A percentile compares a stretch with the other conserved stretches of the same genome.
phyloP scores from a whole-genome alignment of 257 asterid genomes.

The Pogostemon cablin region DNA sequence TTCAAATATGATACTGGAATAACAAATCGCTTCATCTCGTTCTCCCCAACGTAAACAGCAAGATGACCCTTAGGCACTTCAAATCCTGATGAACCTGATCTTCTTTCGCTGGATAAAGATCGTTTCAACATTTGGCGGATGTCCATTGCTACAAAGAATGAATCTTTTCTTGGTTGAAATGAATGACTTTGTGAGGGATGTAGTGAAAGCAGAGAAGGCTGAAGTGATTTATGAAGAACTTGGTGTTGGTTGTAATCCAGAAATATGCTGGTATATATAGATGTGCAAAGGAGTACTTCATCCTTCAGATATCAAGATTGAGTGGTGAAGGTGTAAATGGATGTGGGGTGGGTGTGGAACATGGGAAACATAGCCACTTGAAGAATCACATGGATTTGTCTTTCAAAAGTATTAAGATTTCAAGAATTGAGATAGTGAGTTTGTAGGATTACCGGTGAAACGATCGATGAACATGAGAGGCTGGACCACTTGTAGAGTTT shows the following conservation, averaged over 20 bases:
- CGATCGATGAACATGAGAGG: too few species aligned
- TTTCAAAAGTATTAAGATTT: constrained; percentile 9
- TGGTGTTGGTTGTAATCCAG: background rate
- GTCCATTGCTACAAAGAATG: background rate
- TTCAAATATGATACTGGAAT: too few species aligned
- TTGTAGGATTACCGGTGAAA: too few species aligned
- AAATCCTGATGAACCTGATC: too few species aligned
- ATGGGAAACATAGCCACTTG: constrained; percentile 29
- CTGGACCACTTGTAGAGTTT: too few species aligned
- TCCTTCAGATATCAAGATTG: too few species aligned
- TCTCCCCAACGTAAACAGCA: too few species aligned
- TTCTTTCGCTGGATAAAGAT: too few species aligned
- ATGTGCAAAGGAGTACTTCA: background rate
- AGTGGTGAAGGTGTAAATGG: background rate
- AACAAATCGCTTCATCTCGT: too few species aligned
- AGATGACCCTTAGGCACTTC: too few species aligned
- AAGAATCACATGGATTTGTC: constrained; percentile 40
- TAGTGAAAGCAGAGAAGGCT: background rate
- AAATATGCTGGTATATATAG: background rate
- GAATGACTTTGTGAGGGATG: background rate
- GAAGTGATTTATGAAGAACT: too few species aligned
- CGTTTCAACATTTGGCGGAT: background rate
- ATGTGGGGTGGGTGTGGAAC: constrained; percentile 21
- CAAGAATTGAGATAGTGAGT: too few species aligned
- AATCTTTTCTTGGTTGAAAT: background rate